Evolutionary conservation across 2,329 filamentous ascomycete species (phyloP).

Genomic region (Apiospora sp.): DNA sequence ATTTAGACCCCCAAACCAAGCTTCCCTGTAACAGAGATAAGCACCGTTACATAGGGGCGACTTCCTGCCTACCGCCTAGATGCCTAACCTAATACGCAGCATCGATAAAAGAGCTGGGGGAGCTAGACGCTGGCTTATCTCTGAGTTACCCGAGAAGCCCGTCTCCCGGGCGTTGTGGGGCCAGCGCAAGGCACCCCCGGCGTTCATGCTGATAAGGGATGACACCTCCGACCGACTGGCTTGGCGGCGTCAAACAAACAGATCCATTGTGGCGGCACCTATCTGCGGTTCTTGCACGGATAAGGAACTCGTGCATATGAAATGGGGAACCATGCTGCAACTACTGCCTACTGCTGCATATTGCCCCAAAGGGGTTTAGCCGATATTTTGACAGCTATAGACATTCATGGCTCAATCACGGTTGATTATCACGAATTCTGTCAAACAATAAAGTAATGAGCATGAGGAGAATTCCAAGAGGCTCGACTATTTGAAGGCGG

Average conservation of each 20-base stretch:
- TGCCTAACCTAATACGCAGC: not conserved
- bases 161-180: not conserved
- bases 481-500: not conserved
- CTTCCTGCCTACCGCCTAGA: too few species aligned
- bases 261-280: not conserved
- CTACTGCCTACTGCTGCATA: not conserved
- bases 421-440: not conserved
- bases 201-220: conserved; percentile 9
- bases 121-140: not conserved
- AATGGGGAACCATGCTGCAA: not conserved
- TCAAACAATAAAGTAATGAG: not conserved
- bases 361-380: not conserved
- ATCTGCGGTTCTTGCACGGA: not conserved
- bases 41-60: not conserved
- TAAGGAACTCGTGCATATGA: not conserved
- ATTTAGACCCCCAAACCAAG: not conserved
- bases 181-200: not conserved
- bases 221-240: not conserved
- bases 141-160: not conserved
- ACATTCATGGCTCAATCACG: not conserved
- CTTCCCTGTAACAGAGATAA: not conserved
- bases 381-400: not conserved
- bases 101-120: not conserved
- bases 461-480: not conserved
- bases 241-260: not conserved